Conservation (phyloP, 2,329 filamentous ascomycete genomes). For the Colletotrichum caudatum region DNA sequence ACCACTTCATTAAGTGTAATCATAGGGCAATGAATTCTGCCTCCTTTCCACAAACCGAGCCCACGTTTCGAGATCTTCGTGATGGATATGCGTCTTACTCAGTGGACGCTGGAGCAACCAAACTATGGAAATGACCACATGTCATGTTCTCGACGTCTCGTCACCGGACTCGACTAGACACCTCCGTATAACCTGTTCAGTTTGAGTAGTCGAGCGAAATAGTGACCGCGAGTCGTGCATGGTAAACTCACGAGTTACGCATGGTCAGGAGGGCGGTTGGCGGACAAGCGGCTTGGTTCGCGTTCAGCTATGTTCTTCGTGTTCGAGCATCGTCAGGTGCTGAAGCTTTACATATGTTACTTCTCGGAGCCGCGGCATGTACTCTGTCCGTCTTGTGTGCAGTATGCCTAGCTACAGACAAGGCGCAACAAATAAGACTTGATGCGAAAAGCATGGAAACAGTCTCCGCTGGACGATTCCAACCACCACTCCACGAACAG, state of each 20-base stretch:
- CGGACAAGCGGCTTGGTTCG: not conserved
- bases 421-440: not conserved
- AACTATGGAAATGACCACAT: not conserved
- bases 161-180: not conserved
- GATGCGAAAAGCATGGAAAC: not conserved
- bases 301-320: not conserved
- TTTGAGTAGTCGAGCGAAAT: not conserved
- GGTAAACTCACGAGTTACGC: not conserved
- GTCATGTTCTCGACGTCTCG: not conserved
- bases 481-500: not conserved
- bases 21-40: conserved; percentile 40
- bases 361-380: not conserved
- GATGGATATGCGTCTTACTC: not conserved
- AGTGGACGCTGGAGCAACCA: too few relatives aligned
- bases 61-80: not conserved
- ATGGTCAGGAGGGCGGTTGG: not conserved
- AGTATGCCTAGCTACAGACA: not conserved
- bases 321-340: not conserved
- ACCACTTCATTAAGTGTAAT: conserved; percentile 46
- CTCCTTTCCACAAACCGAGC: conserved; percentile 20
- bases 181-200: not conserved
- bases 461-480: not conserved
- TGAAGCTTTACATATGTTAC: not conserved
- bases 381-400: not conserved
- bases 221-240: not conserved